These are phyloP conservation scores for Aureobasidium pullulans DNA, from an alignment of 2,329 filamentous ascomycete species.

Conservation along the genomic window DNA sequence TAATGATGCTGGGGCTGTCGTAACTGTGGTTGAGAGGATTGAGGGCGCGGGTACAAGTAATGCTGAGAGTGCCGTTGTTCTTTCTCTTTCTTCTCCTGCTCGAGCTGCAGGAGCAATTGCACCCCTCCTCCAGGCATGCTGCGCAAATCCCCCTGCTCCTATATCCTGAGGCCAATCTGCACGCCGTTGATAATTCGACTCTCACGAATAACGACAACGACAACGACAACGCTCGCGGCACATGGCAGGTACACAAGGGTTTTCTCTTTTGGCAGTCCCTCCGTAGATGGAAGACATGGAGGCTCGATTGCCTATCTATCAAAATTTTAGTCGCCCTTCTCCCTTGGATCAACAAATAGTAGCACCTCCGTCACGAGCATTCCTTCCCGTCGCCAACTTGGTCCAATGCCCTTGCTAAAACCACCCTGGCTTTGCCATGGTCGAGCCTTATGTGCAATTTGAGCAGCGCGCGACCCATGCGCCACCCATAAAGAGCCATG, in stretches of 20 bases:
- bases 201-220: not conserved
- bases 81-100: not conserved
- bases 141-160: not conserved
- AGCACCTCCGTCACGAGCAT: not conserved
- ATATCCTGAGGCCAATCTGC: not conserved
- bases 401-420: not conserved
- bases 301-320: not conserved
- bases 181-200: not conserved
- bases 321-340: not conserved
- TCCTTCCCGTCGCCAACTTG: slow-evolving; percentile 1
- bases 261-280: not conserved
- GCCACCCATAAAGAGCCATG: not conserved
- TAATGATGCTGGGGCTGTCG: not conserved
- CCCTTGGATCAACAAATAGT: not conserved
- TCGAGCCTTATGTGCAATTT: slow-evolving; percentile 7
- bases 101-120: not conserved
- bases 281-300: not conserved
- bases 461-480: slow-evolving; percentile 2
- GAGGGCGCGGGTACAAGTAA: not conserved
- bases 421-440: slow-evolving; percentile 4
- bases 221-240: not conserved
- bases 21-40: not conserved
- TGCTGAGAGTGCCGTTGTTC: not conserved
- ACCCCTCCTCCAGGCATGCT: slow-evolving; percentile 8
- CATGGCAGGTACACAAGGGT: not conserved